A percentile compares a stretch with the other conserved stretches of the same genome.
These are phyloP conservation scores for Aethionema arabicum DNA, from an alignment of 345 rosid genomes.

Conservation along the genomic window DNA sequence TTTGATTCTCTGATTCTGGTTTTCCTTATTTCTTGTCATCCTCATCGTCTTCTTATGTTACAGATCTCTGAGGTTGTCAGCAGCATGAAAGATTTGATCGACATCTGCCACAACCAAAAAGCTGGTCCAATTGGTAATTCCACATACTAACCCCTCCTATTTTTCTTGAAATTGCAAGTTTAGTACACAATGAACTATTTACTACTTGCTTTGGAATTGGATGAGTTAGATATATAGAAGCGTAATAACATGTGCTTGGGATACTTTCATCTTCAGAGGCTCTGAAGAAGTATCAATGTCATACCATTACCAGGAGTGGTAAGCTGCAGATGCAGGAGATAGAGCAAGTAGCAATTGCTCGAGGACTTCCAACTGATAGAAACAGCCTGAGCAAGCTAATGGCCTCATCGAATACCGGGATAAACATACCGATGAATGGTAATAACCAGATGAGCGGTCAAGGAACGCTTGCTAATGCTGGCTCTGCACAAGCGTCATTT, in stretches of 20 bases:
- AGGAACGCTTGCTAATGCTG: constrained; percentile 63
- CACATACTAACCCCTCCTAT: not conserved
- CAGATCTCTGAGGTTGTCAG: constrained; percentile 41
- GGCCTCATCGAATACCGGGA: constrained; percentile 58
- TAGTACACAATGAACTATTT: not conserved
- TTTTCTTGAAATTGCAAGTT: not conserved
- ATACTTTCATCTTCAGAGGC: constrained; percentile 59
- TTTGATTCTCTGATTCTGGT: not conserved
- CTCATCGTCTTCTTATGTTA: constrained; percentile 40
- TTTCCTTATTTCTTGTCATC: constrained; percentile 11
- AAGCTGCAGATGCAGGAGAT: constrained; percentile 84
- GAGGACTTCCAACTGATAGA: constrained; percentile 79
- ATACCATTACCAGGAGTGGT: constrained; percentile 42
- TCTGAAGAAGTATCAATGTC: constrained; percentile 76
- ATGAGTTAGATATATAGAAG: not conserved
- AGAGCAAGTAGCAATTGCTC: constrained; percentile 73
- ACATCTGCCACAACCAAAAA: constrained; percentile 56
- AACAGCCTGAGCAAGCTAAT: constrained; percentile 79
- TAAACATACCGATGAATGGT: constrained; percentile 48
- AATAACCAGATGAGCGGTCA: constrained; percentile 57
- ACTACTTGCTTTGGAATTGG: not conserved
- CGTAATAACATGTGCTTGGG: constrained; percentile 5
- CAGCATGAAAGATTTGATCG: constrained; percentile 68
- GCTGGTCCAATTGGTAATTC: constrained; percentile 40
- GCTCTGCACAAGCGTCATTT: constrained; percentile 80